Conservation (phyloP, 1,284 basidiomycete genomes). For the Apiotrichum akiyoshidainum region DNA sequence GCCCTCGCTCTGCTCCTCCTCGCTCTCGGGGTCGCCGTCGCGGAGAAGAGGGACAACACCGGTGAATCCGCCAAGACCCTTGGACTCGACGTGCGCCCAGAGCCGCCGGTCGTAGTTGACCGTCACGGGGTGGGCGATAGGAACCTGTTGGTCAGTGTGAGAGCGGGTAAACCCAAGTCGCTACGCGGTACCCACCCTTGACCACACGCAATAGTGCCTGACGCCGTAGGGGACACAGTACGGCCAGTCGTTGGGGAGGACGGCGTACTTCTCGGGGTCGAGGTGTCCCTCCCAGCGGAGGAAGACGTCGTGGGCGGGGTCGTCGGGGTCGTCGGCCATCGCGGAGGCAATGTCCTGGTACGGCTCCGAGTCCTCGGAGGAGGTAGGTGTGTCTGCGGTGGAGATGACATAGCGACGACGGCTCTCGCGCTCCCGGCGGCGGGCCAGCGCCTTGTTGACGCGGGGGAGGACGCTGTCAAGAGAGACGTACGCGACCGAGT, state of each 20-base stretch:
- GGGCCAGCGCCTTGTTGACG: slow-evolving; percentile 7
- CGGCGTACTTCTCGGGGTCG: slow-evolving; percentile 37
- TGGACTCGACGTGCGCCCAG: slow-evolving; percentile 39
- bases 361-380: neutral
- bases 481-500: slow-evolving; percentile 15
- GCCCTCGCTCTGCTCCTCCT: neutral
- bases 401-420: neutral
- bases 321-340: neutral
- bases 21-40: neutral
- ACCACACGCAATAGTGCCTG: slow-evolving; percentile 47
- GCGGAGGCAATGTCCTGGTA: neutral
- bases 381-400: neutral
- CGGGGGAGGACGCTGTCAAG: slow-evolving; percentile 17
- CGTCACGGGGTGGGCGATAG: slow-evolving; percentile 45
- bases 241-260: slow-evolving; percentile 50
- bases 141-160: slow-evolving; percentile 25
- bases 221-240: slow-evolving; percentile 46
- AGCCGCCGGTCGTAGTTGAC: slow-evolving; percentile 34
- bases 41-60: slow-evolving; percentile 31
- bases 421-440: neutral
- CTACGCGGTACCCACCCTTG: slow-evolving; percentile 31
- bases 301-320: slow-evolving; percentile 23
- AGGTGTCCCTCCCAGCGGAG: slow-evolving; percentile 34
- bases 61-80: slow-evolving; percentile 46
- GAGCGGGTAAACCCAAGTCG: neutral